Base-by-base conservation (phyloP, 106 monocot species). In the Platanthera zijinensis region DNA sequence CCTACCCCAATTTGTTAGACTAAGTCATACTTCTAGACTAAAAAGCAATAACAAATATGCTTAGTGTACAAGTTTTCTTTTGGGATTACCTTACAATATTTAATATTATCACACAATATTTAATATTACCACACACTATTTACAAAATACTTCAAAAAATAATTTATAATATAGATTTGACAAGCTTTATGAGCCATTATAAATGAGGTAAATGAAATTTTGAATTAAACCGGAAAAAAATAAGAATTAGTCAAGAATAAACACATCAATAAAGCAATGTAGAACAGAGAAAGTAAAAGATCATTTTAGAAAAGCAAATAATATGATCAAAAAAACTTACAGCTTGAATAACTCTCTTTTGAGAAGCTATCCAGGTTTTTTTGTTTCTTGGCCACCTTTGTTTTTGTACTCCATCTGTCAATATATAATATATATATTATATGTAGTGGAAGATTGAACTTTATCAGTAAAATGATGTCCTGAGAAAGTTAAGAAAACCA, bases 381-480 rank as follows among this genome's bases (percentile, higher is more conserved):
- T 48, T 45, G 14, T 47, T 48, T 70, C 70, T 70, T 70, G 48
- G 17, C 25, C 12, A 15, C 69, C 48, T 17, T 70, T 25, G 5
- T 48, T 70, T 70, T 70, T 46, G 46, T n/a, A 17, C 48, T 48
- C 70, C 70, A 70, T 70, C 70, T 70, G 10, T 48, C 32, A 70
- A 70, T 39, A 39, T 39, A 70, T 47, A 70, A 70, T 47, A 70
- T 5, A 11, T 1, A 48, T 39, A 17, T 17, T 67, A 70, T 18
- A 32, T 70, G 10, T 11, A 70, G 10, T 17, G 17, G 25, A 70
- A 70, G 15, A 70, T 47, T 47, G 47, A 70, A 17, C 10, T 17
- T 47, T 15, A 48, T 70, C 48, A 70, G 70, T 14, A 70, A 48
- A 62, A 70, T 30, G 18, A 48, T 48, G 48, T 18, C 48, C 25